A percentile compares a stretch with the other conserved stretches of the same genome.
phyloP scores from a whole-genome alignment of 148 eudicot genomes.

The Silene uniflora region DNA sequence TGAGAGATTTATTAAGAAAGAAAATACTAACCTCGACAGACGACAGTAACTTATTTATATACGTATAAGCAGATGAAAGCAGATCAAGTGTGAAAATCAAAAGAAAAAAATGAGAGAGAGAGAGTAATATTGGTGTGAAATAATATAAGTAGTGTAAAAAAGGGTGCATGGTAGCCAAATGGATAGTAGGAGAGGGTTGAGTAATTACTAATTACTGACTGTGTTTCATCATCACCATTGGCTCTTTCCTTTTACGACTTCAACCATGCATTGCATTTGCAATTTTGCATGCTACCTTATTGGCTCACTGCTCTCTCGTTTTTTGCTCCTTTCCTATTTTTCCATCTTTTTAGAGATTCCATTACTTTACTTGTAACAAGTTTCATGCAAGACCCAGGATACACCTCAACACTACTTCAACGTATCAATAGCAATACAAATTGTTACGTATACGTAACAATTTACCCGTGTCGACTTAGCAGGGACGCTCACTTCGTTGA shows the following conservation, averaged over 20 bases:
- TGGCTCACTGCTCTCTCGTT: background rate
- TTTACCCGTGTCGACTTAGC: accelerated
- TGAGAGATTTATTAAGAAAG: background rate
- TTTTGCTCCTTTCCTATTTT: too few relatives aligned
- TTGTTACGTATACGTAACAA: too few relatives aligned
- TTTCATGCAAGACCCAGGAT: too few relatives aligned
- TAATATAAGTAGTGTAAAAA: background rate
- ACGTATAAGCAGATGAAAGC: too few relatives aligned
- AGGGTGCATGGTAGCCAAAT: conserved; percentile 53
- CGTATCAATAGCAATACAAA: too few relatives aligned
- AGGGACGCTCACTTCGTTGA: too few relatives aligned
- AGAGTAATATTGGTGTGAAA: conserved; percentile 10
- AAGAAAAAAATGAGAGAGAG: conserved; percentile 30
- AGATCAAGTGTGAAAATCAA: background rate
- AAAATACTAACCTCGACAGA: background rate
- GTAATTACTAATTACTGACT: too few relatives aligned
- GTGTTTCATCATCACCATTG: background rate
- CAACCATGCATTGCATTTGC: conserved; percentile 30
- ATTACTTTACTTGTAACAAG: too few relatives aligned
- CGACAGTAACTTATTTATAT: too few relatives aligned
- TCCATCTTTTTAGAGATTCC: too few relatives aligned
- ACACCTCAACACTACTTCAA: too few relatives aligned
- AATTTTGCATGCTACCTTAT: conserved; percentile 19
- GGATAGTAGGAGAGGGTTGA: conserved; percentile 6
- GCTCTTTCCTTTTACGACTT: background rate